Evolutionary conservation across 1,139 yeast species (phyloP).

Genomic region (Sugiyamaella japonica): DNA sequence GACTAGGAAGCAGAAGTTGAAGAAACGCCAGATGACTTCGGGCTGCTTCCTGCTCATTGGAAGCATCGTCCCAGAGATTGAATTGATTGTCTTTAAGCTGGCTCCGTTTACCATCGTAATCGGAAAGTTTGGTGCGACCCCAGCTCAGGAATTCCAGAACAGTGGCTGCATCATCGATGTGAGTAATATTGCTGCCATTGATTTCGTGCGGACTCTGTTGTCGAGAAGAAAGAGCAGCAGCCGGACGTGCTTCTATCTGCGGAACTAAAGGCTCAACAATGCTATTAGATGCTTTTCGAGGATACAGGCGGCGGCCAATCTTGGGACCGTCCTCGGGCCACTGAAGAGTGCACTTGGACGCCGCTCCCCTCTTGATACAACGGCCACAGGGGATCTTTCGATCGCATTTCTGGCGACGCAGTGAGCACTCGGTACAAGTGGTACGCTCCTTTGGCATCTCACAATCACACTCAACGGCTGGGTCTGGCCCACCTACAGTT

Average conservation of each 20-base stretch:
- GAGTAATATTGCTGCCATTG: not conserved
- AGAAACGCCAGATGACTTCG: not conserved
- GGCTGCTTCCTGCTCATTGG: not conserved
- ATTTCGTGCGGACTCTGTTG: not conserved
- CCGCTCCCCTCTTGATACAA: not conserved
- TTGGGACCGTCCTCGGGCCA: not conserved
- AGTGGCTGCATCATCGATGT: not conserved
- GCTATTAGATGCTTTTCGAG: not conserved
- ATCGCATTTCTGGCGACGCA: not conserved
- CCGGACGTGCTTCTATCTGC: not conserved
- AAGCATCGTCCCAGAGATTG: not conserved
- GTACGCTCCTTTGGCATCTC: not conserved
- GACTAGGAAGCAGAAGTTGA: not conserved
- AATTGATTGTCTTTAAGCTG: not conserved
- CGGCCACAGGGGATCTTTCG: not conserved
- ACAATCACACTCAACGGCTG: not conserved
- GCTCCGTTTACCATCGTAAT: not conserved
- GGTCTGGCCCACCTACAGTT: too few species aligned
- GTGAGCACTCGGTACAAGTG: not conserved
- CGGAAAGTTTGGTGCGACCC: not conserved
- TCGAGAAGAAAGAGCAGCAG: not conserved
- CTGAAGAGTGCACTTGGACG: not conserved
- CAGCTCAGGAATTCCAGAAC: not conserved
- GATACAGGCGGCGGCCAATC: not conserved
- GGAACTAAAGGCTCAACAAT: not conserved